Evolutionary conservation across 371 early-diverging fungal species (phyloP).

Genomic region (Choanephora cucurbitarum): DNA sequence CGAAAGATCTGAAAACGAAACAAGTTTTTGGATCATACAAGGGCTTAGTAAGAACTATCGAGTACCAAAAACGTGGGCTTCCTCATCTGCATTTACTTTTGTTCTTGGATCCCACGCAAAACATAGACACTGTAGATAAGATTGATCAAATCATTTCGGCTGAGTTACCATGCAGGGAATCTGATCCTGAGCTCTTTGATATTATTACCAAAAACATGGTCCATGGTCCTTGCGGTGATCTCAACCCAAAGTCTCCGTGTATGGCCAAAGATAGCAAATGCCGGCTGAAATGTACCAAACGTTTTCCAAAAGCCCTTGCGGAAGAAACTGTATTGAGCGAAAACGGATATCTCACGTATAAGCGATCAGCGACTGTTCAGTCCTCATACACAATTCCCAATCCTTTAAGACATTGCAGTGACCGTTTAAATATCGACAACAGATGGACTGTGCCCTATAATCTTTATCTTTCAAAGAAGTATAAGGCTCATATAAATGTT

Average conservation of each 20-base stretch:
- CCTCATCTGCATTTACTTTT: no score
- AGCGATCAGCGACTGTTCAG: not conserved
- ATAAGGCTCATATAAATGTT: conserved; percentile 44
- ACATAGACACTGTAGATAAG: no score
- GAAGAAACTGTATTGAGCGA: not conserved
- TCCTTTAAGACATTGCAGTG: not conserved
- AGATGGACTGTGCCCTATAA: conserved; percentile 38
- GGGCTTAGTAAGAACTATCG: no score
- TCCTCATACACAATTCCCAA: not conserved
- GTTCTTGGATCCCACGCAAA: no score
- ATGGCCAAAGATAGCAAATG: conserved; percentile 6
- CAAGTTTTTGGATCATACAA: no score
- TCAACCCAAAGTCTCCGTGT: conserved; percentile 8
- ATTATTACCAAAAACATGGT: conserved; percentile 5
- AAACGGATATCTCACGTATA: conserved; percentile 9
- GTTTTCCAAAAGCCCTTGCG: conserved; percentile 3
- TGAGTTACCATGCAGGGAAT: no score
- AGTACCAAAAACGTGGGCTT: no score
- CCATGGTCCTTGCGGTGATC: conserved; percentile 14
- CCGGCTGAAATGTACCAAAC: not conserved
- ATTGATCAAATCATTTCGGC: no score
- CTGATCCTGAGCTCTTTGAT: no score
- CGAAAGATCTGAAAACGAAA: no score
- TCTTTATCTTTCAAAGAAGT: conserved; percentile 33
- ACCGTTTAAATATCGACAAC: conserved; percentile 22